Evolutionary conservation across 306 rosid species (phyloP).

Genomic region (Fagus sylvatica): DNA sequence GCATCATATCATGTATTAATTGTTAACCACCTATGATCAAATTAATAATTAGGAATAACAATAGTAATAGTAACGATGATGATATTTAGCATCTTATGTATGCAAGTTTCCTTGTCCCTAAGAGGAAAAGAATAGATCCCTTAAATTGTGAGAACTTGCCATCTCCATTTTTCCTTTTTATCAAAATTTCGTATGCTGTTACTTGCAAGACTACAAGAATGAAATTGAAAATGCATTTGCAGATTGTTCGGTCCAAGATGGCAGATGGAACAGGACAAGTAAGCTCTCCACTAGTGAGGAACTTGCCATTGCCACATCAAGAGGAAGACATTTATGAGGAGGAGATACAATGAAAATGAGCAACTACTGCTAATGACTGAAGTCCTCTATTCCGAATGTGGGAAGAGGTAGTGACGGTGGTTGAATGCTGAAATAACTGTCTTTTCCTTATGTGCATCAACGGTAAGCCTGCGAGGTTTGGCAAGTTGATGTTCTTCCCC

Average conservation of each 20-base stretch:
- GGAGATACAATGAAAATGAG: slow-evolving; percentile 42
- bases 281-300: slow-evolving; percentile 40
- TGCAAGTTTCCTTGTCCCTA: not conserved
- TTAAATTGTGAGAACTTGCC: not conserved
- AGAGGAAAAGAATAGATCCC: not conserved
- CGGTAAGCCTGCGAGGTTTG: not conserved
- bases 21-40: not conserved
- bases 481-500: not conserved
- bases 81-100: not conserved
- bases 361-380: slow-evolving; percentile 3
- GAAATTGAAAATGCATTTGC: slow-evolving; percentile 35
- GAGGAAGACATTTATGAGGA: slow-evolving; percentile 53
- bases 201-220: not conserved
- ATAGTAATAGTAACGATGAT: not conserved
- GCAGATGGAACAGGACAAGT: slow-evolving; percentile 60
- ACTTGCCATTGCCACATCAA: slow-evolving; percentile 33
- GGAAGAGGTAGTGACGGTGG: not conserved
- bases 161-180: not conserved
- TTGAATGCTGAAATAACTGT: not conserved
- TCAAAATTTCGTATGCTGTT: not conserved
- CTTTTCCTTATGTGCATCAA: not conserved
- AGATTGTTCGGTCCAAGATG: slow-evolving; percentile 70
- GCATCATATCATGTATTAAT: not conserved
- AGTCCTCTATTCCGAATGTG: not conserved
- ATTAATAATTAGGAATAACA: not conserved